Evolutionary conservation across 345 rosid species (phyloP), one percentile per base, ranked within the genome.

Genomic region (Psidium friedrichsthalianum): DNA sequence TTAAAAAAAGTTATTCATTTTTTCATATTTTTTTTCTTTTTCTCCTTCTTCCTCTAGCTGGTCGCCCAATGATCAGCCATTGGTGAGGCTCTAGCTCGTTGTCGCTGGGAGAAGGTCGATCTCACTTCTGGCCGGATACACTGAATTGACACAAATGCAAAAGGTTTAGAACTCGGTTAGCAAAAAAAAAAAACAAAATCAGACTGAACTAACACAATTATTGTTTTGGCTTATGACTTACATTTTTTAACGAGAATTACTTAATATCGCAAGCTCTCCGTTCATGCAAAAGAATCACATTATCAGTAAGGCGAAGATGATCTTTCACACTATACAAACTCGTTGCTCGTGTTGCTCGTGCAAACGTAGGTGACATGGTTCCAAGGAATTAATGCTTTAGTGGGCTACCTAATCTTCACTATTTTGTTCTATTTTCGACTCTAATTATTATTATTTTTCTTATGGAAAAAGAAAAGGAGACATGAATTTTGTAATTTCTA

Each of bases 251-350:
- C 3, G 5, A 61, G 3, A 29, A 27, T 61, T 49, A 49, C 10
- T 49, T 10, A 49, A 10, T 8, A 49, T 49, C 51, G 10, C 2
- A 49, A 61, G 42, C 5, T 29, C 29, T 29, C 5, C 11, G 0
- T 0, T 61, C 21, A 6, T 29, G 16, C 6, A 61, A 61, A 61
- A 7, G 18, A 15, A 61, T 7, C 74, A 9, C 10, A 14, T 29
- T 14, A 12, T 27, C 13, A n/a, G 3, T 14, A 2, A 27, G 1
- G 14, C 3, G 20, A 59, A 61, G 42, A 61, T 0, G 42, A 7
- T 1, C 42, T 29, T 29, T 15, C 20, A 2, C n/a, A 5, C 4
- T 14, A 3, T 27, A 27, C 74, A 14, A 61, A 27, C 14, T 61
- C 36, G 74, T 27, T 20, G 14, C 6, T 3, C 2, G 0, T 10